phyloP scores from a whole-genome alignment of 768 basidiomycete species.

The Kwoniella sp. region DNA sequence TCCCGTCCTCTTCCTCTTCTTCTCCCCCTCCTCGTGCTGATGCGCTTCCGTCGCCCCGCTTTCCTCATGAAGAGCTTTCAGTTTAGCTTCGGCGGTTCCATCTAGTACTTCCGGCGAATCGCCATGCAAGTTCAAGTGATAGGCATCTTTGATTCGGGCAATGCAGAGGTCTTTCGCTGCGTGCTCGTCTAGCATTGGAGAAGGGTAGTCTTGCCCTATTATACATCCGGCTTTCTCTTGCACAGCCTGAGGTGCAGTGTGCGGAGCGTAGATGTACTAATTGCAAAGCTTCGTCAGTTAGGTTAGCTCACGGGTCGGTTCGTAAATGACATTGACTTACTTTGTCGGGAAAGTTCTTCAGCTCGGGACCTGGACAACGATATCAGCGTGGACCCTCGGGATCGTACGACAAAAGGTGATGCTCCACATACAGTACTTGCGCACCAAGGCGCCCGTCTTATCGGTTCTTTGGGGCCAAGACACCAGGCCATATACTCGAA shows the following conservation, averaged over 20 bases:
- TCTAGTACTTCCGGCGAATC: conserved; percentile 51
- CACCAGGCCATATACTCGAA: conserved; percentile 53
- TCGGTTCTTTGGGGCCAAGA: conserved; percentile 56
- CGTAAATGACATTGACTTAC: conserved; percentile 33
- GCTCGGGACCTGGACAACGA: conserved; percentile 48
- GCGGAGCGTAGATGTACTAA: conserved; percentile 57
- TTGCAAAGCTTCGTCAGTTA: neutral
- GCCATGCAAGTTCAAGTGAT: conserved; percentile 51
- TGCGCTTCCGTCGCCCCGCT: conserved; percentile 29
- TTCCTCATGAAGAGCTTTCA: conserved; percentile 41
- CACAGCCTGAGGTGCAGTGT: conserved; percentile 49
- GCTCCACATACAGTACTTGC: conserved; percentile 55
- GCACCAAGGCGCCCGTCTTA: conserved; percentile 53
- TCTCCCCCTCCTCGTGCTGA: conserved; percentile 8
- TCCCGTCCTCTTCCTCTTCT: conserved; percentile 28
- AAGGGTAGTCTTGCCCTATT: conserved; percentile 57
- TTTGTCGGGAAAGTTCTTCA: conserved; percentile 58
- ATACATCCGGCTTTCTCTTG: conserved; percentile 56
- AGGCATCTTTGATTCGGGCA: conserved; percentile 55
- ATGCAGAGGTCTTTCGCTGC: conserved; percentile 50
- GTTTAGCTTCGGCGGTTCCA: conserved; percentile 45
- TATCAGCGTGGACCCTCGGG: neutral
- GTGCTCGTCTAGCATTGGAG: conserved; percentile 56
- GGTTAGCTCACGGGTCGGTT: neutral
- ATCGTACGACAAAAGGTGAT: no score